Percentiles rank a stretch among this genome's conserved stretches.
These are phyloP conservation scores for Parastagonospora avenae DNA, from an alignment of 2,329 filamentous ascomycete genomes.

Conservation along the genomic window DNA sequence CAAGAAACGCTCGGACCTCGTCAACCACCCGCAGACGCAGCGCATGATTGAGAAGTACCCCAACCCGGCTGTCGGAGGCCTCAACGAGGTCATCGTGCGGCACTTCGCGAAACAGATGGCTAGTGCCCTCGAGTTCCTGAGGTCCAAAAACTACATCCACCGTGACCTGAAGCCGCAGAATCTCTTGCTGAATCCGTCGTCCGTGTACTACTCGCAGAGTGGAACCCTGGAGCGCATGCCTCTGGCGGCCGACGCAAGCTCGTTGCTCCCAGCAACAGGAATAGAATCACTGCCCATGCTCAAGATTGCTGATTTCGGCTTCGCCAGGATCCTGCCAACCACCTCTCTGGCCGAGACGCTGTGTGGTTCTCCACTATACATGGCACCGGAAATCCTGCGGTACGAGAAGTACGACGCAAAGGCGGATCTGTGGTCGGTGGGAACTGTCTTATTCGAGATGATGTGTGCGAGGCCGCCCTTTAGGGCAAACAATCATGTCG, in stretches of 20 bases:
- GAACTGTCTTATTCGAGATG: constrained; percentile 96
- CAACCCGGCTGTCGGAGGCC: constrained; percentile 77
- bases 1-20: constrained; percentile 85
- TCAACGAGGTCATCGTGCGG: constrained; percentile 94
- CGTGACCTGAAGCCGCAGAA: constrained; percentile 98
- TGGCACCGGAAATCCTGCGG: constrained; percentile 96
- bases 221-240: constrained; percentile 62
- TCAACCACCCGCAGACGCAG: constrained; percentile 77
- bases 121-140: constrained; percentile 88
- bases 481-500: constrained; percentile 90
- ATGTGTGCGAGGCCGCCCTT: constrained; percentile 89
- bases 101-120: constrained; percentile 96
- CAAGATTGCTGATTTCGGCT: constrained; percentile 98
- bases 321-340: constrained; percentile 86
- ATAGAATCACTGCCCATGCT: constrained; percentile 89
- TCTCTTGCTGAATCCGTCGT: constrained; percentile 83
- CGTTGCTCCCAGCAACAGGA: constrained; percentile 79
- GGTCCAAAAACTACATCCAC: constrained; percentile 86
- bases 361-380: constrained; percentile 95
- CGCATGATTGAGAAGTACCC: constrained; percentile 96
- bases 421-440: constrained; percentile 96
- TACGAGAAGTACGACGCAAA: constrained; percentile 98
- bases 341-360: constrained; percentile 94
- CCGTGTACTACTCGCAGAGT: constrained; percentile 65
- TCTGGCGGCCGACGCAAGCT: constrained; percentile 79